Conservation (phyloP, 441 rosid species). For the Corymbia citriodora region DNA sequence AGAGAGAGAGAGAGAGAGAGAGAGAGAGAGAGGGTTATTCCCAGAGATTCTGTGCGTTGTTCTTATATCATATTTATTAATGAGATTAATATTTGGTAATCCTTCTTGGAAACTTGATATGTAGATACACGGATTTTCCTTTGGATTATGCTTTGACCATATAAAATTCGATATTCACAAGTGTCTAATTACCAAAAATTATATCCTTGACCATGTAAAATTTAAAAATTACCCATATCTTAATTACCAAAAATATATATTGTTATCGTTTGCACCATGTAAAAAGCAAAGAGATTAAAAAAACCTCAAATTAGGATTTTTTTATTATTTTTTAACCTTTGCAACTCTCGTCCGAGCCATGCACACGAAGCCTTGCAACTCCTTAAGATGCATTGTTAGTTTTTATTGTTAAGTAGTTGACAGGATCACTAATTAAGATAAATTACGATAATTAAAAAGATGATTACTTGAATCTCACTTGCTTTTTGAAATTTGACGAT, state of each 20-base stretch:
- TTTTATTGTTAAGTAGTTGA: background rate
- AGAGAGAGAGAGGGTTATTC: background rate
- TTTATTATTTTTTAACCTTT: too few species aligned
- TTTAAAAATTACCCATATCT: background rate
- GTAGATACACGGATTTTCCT: background rate
- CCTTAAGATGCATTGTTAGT: background rate
- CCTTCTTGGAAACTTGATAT: background rate
- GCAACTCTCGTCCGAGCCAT: too few species aligned
- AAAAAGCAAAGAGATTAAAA: background rate
- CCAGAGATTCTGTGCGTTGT: background rate
- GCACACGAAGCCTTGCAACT: background rate
- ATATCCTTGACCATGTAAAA: background rate
- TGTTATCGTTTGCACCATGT: background rate
- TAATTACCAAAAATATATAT: background rate
- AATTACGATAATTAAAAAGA: background rate
- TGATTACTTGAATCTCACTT: background rate
- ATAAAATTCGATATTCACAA: background rate
- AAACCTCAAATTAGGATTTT: background rate
- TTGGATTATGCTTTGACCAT: background rate
- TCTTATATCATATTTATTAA: background rate
- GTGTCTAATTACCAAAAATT: background rate
- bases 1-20: background rate
- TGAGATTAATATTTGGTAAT: background rate
- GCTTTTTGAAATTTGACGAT: background rate
- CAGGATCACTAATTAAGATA: background rate